Conservation (phyloP, 495 filamentous ascomycete genomes). For the Aspergillus bertholletiae region DNA sequence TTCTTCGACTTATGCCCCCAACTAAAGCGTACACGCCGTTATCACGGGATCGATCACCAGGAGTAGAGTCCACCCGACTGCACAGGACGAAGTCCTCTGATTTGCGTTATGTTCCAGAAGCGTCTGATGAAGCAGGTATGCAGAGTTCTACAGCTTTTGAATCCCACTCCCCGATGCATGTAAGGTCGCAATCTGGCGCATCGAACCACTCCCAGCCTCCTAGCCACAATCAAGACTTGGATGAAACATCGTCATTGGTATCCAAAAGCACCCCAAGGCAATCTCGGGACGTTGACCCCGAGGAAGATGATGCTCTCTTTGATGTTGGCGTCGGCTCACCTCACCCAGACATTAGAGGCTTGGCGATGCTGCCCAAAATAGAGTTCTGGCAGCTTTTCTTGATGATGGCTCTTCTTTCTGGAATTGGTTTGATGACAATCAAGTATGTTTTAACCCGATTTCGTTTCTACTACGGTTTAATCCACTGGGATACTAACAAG, state of each 20-base stretch:
- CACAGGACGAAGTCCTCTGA: slow-evolving; percentile 59
- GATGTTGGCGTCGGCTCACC: slow-evolving; percentile 50
- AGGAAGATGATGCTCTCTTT: slow-evolving; percentile 28
- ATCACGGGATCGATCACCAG: slow-evolving; percentile 43
- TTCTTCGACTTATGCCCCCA: slow-evolving; percentile 72
- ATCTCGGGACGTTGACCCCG: slow-evolving; percentile 20
- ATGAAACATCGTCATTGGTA: slow-evolving; percentile 85
- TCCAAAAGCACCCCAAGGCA: slow-evolving; percentile 53
- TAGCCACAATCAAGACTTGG: slow-evolving; percentile 35
- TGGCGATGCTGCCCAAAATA: slow-evolving; percentile 65
- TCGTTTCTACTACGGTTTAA: no score
- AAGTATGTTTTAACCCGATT: slow-evolving; percentile 60
- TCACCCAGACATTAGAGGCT: slow-evolving; percentile 86
- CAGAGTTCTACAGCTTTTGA: slow-evolving; percentile 40
- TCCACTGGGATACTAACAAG: slow-evolving; percentile 30
- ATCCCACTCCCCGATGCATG: slow-evolving; percentile 26
- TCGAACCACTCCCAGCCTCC: slow-evolving; percentile 30
- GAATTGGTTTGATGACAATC: slow-evolving; percentile 97
- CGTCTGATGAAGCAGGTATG: slow-evolving; percentile 66
- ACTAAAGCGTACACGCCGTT: slow-evolving; percentile 61
- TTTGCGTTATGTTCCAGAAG: slow-evolving; percentile 38
- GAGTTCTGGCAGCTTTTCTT: slow-evolving; percentile 91
- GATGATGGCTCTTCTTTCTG: slow-evolving; percentile 83
- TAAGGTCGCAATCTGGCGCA: slow-evolving; percentile 32
- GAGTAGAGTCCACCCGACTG: slow-evolving; percentile 54